Evolutionary conservation across 1,284 basidiomycete genomes (phyloP), one percentile per base, ranked within the genome.

Genomic region (Moniliophthora roreri): DNA sequence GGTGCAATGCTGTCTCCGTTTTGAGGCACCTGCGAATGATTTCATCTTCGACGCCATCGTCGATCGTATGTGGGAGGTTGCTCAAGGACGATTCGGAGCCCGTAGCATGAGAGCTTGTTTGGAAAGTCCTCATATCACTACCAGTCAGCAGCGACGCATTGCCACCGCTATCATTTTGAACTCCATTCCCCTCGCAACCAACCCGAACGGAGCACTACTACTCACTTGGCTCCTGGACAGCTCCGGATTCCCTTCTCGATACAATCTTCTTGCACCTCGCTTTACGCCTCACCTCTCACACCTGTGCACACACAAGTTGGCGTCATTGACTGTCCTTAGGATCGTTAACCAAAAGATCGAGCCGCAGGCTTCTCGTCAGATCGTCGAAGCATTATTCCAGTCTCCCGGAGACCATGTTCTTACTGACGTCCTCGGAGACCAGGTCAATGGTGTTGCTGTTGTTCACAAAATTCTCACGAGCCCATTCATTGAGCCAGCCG

Each of bases 11-110:
- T 95, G 95, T 65, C 77, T 99, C 48, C 88, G 92, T 20, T 99
- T 98, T 62, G 91, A 92, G 44, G 73, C 87, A 26, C 95, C 96
- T 15, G 82, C 82, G 35, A 93, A 91, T 54, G 94, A 97, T 62
- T 98, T 98, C 69, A 91, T 99, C 56, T 98, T 98, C 67, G 96
- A 99, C 67, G 94, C 95, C 34, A 98, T 99, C 81, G 88, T 93
- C 45, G 96, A 99, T 69, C 90, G 97, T 47, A 92, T 97, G 74
- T 99, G 97, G 97, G 96, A 96, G 74, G 81, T 98, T 55, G 93
- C 93, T 0, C 95, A 98, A 75, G 93, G 93, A 28, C 87, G 97
- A 26, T 99, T 98, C 63, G 97, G 97, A 53, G 95, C 97, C 37
- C 87, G 97, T 48, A 97, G 95, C 66, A 97, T 99, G 90, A 82